Conservation (phyloP, 2,329 filamentous ascomycete species). For the Teratosphaeria epicoccoides region DNA sequence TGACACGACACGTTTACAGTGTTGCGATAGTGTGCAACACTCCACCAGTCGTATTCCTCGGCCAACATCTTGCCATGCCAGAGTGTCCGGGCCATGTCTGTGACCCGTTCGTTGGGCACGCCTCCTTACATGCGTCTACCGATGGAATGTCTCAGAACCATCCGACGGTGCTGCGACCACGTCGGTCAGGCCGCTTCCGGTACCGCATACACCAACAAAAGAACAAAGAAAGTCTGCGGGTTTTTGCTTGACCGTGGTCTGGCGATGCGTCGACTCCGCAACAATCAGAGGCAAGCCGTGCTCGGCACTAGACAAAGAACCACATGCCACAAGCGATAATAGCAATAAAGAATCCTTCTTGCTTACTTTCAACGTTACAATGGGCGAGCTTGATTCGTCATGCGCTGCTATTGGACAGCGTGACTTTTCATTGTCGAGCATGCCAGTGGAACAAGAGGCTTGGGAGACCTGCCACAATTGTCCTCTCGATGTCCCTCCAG, state of each 20-base stretch:
- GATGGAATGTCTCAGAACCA: slow-evolving; percentile 24
- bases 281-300: slow-evolving; percentile 22
- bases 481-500: slow-evolving; percentile 22
- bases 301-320: slow-evolving; percentile 25
- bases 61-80: slow-evolving; percentile 15
- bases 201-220: slow-evolving; percentile 23
- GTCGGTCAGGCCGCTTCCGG: slow-evolving; percentile 24
- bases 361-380: slow-evolving; percentile 14
- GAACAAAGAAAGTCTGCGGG: slow-evolving; percentile 23
- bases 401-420: slow-evolving; percentile 19
- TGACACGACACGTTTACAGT: slow-evolving; percentile 19
- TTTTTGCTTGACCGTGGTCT: slow-evolving; percentile 7
- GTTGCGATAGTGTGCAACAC: slow-evolving; percentile 20
- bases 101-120: slow-evolving; percentile 19
- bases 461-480: slow-evolving; percentile 19
- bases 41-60: slow-evolving; percentile 16
- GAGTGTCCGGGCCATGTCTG: slow-evolving; percentile 4
- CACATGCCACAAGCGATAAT: slow-evolving; percentile 25
- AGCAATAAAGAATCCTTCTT: slow-evolving; percentile 22
- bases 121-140: slow-evolving; percentile 22
- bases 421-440: slow-evolving; percentile 23
- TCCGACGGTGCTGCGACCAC: slow-evolving; percentile 16
- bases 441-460: slow-evolving; percentile 24
- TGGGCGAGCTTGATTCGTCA: slow-evolving; percentile 19
- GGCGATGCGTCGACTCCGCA: slow-evolving; percentile 17